Conservation (phyloP, 352 stramenopile genomes). For the Pythium oligandrum region DNA sequence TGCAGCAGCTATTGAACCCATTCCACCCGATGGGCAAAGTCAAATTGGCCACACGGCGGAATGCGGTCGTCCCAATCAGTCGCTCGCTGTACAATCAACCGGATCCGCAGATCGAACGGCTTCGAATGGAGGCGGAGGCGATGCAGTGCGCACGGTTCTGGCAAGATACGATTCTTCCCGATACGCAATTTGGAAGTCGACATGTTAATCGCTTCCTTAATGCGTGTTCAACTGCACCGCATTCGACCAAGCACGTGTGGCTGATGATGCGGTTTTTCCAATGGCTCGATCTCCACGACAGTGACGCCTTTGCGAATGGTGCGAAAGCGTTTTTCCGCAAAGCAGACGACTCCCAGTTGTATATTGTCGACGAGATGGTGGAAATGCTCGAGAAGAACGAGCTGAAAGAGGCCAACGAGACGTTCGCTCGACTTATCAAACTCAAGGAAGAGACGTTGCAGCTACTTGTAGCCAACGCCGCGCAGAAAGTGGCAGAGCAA, state of each 20-base stretch:
- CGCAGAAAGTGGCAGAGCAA: slow-evolving; percentile 28
- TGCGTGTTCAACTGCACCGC: slow-evolving; percentile 18
- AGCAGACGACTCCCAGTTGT: slow-evolving; percentile 37
- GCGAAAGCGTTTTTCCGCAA: slow-evolving; percentile 45
- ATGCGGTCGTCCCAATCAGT: slow-evolving; percentile 28
- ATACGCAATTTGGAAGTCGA: slow-evolving; percentile 31
- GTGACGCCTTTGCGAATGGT: slow-evolving; percentile 34
- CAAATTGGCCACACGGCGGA: slow-evolving; percentile 31
- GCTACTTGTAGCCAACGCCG: slow-evolving; percentile 46
- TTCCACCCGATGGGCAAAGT: slow-evolving; percentile 46
- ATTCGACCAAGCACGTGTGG: slow-evolving; percentile 36
- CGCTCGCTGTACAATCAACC: slow-evolving; percentile 1
- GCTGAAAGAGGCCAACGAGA: slow-evolving; percentile 28
- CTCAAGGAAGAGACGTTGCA: slow-evolving; percentile 62
- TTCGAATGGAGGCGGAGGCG: slow-evolving; percentile 22
- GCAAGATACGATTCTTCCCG: slow-evolving; percentile 37
- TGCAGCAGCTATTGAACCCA: slow-evolving; percentile 46
- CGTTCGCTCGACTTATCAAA: slow-evolving; percentile 41
- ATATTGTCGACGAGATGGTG: slow-evolving; percentile 32
- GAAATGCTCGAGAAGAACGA: slow-evolving; percentile 22
- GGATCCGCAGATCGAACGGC: slow-evolving; percentile 5
- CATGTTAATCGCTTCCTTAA: slow-evolving; percentile 31
- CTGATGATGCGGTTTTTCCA: slow-evolving; percentile 32
- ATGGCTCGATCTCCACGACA: slow-evolving; percentile 57
- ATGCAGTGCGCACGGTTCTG: slow-evolving; percentile 54